Evolutionary conservation across 139 green algal genomes (phyloP).

Genomic region (Haematococcus lacustris): DNA sequence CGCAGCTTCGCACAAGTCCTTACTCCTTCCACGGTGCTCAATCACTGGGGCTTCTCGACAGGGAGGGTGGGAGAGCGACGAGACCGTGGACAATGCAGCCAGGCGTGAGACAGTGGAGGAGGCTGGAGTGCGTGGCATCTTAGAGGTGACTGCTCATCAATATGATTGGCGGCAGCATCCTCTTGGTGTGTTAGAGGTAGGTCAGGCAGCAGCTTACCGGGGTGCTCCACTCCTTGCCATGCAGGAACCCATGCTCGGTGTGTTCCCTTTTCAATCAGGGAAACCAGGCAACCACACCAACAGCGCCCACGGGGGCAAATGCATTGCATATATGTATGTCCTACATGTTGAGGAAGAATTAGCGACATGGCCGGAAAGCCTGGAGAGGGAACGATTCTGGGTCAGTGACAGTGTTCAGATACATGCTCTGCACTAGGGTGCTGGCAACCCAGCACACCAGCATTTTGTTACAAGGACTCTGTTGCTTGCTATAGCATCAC

Average conservation of each 20-base stretch:
- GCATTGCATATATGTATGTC: constrained; percentile 33
- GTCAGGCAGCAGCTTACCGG: not conserved
- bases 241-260: constrained; percentile 66
- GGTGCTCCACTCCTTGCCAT: not conserved
- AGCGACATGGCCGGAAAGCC: constrained; percentile 70
- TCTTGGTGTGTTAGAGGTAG: not conserved
- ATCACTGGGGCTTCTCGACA: constrained; percentile 25
- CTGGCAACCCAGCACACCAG: too few species aligned
- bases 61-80: constrained; percentile 90
- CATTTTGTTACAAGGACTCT: too few species aligned
- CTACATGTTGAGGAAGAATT: constrained; percentile 82
- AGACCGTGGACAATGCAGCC: constrained; percentile 75
- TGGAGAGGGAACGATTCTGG: constrained; percentile 64
- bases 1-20: too few species aligned
- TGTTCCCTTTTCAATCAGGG: constrained; percentile 55
- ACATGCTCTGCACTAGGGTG: too few species aligned
- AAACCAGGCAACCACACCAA: constrained; percentile 35
- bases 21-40: too few species aligned
- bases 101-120: constrained; percentile 86
- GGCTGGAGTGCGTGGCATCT: constrained; percentile 71
- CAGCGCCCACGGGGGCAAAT: constrained; percentile 25
- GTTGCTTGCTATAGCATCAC: too few species aligned
- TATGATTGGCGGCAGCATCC: not conserved
- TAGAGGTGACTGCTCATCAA: constrained; percentile 51
- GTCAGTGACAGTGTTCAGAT: constrained; percentile 34